Conservation (phyloP, 768 basidiomycete genomes). For the Auricularia cornea region DNA sequence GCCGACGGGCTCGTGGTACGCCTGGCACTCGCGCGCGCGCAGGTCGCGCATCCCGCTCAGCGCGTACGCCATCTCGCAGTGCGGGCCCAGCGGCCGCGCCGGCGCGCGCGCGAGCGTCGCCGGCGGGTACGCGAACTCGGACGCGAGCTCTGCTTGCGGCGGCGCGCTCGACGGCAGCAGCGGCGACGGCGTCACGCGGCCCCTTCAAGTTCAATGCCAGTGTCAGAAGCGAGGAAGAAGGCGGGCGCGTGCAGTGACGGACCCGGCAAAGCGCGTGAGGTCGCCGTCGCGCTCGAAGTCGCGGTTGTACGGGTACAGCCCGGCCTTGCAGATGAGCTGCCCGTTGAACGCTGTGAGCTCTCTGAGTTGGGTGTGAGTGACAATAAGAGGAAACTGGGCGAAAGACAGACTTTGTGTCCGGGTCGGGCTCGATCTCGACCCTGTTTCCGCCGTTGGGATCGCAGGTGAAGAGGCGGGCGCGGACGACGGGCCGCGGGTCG, state of each 20-base stretch:
- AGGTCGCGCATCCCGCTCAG: not conserved
- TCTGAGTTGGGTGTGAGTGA: not conserved
- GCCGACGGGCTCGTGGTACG: not conserved
- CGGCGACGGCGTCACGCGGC: not conserved
- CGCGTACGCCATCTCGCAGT: not conserved
- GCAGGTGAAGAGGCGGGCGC: not conserved
- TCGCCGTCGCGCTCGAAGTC: not conserved
- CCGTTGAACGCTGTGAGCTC: not conserved
- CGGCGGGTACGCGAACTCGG: not conserved
- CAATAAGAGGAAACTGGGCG: not conserved
- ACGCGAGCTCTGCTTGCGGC: not conserved
- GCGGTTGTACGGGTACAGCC: not conserved
- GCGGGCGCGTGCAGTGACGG: not conserved
- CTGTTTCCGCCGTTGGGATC: not conserved
- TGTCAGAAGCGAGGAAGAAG: too few relatives aligned
- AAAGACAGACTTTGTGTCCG: not conserved
- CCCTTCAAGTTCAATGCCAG: too few relatives aligned
- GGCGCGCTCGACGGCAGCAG: not conserved
- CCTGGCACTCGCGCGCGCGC: not conserved
- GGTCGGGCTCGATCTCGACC: not conserved
- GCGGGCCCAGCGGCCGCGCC: not conserved
- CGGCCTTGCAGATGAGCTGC: not conserved
- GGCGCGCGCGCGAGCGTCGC: not conserved
- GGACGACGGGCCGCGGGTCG: not conserved
- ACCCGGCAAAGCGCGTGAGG: not conserved